Base-by-base conservation (phyloP, 2,329 filamentous ascomycete genomes). In the Colletotrichum truncatum region DNA sequence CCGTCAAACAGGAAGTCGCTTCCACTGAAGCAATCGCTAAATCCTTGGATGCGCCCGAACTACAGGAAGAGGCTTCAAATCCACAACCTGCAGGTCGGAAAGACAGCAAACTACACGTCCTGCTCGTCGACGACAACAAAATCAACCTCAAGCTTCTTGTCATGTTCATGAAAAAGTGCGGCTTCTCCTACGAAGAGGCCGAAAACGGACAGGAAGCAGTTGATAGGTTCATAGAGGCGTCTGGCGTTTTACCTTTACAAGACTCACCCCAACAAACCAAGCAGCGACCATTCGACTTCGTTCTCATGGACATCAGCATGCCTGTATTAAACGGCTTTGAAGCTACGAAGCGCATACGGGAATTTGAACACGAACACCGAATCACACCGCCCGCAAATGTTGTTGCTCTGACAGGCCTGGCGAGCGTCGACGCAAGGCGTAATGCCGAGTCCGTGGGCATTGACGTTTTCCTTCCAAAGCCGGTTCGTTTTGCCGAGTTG, bases 251-350 rank as follows among this genome's bases (percentile, higher is more conserved):
- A 0, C 11, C 14, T 4, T 23, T 18, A 30, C 1, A 48, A 21
- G 16, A 34, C n/a, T 7, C n/a, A 14, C 1, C 12, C 55, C n/a
- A 36, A 2, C 6, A 67, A 32, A 59, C 62, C 21, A 52, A 48
- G 6, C 62, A 58, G 5, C 65, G 59, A 3, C 67, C 39, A 2
- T 80, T 80, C 38, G 75, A 77, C 51, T 77, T 74, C 23, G 67
- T 81, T 2, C 70, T 81, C 2, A 81, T 81, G 78, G 85, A 88
- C 67, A 80, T 87, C 6, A 82, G 78, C 72, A 88, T 88, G 86
- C 85, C 85, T 0, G 76, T 87, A 4, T 81, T 88, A 68, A 81
- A 87, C 67, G 83, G 83, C 0, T 74, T 85, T 12, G 81, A 81
- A 18, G 78, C 82, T 0, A 87, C 84, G 8, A 76, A 77, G 9